These are phyloP conservation scores for Carnegiea gigantea DNA, from an alignment of 179 eudicot species.

Conservation along the genomic window DNA sequence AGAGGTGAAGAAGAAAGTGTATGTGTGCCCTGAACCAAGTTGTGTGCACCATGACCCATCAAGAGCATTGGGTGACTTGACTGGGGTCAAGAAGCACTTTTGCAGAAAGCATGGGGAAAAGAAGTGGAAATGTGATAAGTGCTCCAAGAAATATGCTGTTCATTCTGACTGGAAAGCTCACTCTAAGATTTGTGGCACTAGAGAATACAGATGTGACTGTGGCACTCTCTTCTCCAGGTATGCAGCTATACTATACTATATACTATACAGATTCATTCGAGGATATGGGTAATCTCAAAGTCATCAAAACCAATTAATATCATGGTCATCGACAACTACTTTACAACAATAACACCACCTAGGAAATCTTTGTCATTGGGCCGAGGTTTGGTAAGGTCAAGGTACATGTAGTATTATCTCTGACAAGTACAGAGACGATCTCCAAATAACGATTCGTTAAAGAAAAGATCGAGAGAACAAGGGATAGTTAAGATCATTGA, in stretches of 20 bases:
- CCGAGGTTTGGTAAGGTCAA: neutral
- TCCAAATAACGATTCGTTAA: neutral
- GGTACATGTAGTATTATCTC: neutral
- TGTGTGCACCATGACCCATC: conserved; percentile 66
- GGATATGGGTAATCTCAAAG: neutral
- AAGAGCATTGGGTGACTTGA: conserved; percentile 62
- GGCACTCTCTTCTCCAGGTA: conserved; percentile 66
- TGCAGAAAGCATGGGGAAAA: conserved; percentile 66
- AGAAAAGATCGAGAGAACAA: neutral
- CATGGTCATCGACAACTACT: neutral
- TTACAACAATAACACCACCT: neutral
- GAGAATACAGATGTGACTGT: conserved; percentile 68
- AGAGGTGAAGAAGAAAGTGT: conserved; percentile 62
- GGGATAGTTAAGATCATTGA: neutral
- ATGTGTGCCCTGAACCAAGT: conserved; percentile 52
- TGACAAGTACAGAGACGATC: neutral
- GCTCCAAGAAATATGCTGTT: conserved; percentile 68
- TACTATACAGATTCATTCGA: neutral
- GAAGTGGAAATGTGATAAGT: conserved; percentile 69
- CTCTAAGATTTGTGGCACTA: conserved; percentile 63
- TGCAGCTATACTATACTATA: neutral
- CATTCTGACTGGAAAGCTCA: conserved; percentile 77
- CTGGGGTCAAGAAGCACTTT: conserved; percentile 65
- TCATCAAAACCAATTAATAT: neutral
- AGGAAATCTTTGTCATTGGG: neutral